Evolutionary conservation across 2,329 filamentous ascomycete species (phyloP).

Genomic region (Aspergillus japonicus): DNA sequence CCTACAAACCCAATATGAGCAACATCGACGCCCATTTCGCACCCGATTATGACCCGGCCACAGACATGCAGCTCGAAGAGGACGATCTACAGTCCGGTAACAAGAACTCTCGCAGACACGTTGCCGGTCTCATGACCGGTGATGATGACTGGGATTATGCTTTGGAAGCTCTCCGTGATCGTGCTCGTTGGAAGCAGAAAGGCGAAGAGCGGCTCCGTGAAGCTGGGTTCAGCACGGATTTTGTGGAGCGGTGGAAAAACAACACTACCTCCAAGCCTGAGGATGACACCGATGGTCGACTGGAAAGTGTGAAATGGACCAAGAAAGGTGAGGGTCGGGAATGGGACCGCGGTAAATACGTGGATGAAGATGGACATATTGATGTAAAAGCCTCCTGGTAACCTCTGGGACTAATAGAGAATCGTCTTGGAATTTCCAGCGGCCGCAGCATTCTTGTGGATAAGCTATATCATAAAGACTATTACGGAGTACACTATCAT

Average conservation of each 20-base stretch:
- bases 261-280: conserved; percentile 55
- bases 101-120: conserved; percentile 44
- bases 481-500: too few relatives aligned
- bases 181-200: conserved; percentile 72
- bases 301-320: conserved; percentile 71
- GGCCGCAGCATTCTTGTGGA: not conserved
- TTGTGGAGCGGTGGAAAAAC: conserved; percentile 70
- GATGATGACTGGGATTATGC: conserved; percentile 76
- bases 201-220: conserved; percentile 73
- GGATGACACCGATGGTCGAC: conserved; percentile 52
- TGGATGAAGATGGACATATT: conserved; percentile 56
- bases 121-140: conserved; percentile 45
- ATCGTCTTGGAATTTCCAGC: not conserved
- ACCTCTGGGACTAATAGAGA: not conserved
- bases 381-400: conserved; percentile 52
- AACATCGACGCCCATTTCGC: conserved; percentile 82
- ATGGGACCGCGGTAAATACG: conserved; percentile 65
- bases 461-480: not conserved
- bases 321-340: conserved; percentile 66
- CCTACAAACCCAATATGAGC: conserved; percentile 55
- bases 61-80: conserved; percentile 41
- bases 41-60: conserved; percentile 57
- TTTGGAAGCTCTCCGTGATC: conserved; percentile 73
- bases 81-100: conserved; percentile 61
- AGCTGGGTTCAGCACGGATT: conserved; percentile 74